Conservation (phyloP, 768 basidiomycete species). For the Pleurotus giganteus region DNA sequence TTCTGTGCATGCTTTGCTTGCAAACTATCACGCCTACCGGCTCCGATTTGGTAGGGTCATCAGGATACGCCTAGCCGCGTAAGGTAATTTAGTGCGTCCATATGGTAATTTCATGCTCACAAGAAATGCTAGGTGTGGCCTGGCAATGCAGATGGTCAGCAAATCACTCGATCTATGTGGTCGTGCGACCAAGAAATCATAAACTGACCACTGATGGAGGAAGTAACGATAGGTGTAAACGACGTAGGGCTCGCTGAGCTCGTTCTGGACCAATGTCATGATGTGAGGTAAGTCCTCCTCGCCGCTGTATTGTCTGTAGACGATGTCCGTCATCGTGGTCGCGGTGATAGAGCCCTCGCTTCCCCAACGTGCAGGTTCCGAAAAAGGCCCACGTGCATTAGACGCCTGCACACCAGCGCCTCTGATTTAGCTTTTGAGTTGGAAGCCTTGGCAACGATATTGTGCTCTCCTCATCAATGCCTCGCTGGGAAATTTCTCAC, state of each 20-base stretch:
- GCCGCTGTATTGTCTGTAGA: slow-evolving; percentile 73
- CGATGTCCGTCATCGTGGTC: slow-evolving; percentile 36
- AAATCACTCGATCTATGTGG: slow-evolving; percentile 14
- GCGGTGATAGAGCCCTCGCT: slow-evolving; percentile 1
- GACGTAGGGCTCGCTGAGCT: slow-evolving; percentile 95
- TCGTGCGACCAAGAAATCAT: slow-evolving; percentile 28
- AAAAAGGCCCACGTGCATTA: neutral
- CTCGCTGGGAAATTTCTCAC: no score
- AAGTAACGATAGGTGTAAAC: slow-evolving; percentile 98
- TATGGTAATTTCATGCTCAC: slow-evolving; percentile 32
- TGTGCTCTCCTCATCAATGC: no score
- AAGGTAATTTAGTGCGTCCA: neutral
- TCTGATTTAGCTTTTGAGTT: no score
- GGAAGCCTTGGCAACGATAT: no score
- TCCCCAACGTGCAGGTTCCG: neutral
- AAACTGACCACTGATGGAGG: slow-evolving; percentile 86
- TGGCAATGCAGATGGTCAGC: slow-evolving; percentile 26
- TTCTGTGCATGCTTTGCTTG: slow-evolving; percentile 90
- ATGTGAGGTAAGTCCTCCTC: slow-evolving; percentile 80
- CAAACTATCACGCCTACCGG: slow-evolving; percentile 94
- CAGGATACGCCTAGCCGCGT: slow-evolving; percentile 53
- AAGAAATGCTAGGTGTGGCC: slow-evolving; percentile 89
- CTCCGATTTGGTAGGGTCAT: slow-evolving; percentile 34
- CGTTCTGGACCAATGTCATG: slow-evolving; percentile 85
- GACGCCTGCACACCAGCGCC: no score